Evolutionary conservation across 768 basidiomycete species (phyloP).

Genomic region (Boletellus emodensis): DNA sequence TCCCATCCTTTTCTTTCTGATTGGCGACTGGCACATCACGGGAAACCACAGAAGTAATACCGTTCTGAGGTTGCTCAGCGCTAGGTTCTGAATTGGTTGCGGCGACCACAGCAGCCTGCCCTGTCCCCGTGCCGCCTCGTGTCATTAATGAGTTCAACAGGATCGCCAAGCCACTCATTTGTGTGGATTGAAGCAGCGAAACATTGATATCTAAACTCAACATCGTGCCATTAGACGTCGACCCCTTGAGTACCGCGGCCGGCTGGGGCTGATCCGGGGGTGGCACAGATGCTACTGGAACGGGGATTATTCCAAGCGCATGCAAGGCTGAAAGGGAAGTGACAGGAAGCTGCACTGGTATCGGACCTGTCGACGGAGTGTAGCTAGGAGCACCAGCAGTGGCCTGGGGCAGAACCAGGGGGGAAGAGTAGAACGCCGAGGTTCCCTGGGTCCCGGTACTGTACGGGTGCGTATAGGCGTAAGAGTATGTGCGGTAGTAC

Average conservation of each 20-base stretch:
- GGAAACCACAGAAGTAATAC: conserved; percentile 6
- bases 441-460: conserved; percentile 22
- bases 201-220: conserved; percentile 78
- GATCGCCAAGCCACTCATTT: conserved; percentile 72
- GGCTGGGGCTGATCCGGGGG: conserved; percentile 59
- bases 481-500: conserved; percentile 65
- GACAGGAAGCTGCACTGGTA: conserved; percentile 71
- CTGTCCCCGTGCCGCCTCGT: conserved; percentile 31
- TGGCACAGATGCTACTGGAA: conserved; percentile 53
- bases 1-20: conserved; percentile 19
- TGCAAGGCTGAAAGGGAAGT: conserved; percentile 54
- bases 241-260: conserved; percentile 71
- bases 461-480: conserved; percentile 62
- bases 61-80: conserved; percentile 16
- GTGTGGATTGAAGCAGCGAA: conserved; percentile 64
- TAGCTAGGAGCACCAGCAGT: conserved; percentile 31
- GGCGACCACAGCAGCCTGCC: conserved; percentile 13
- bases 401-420: conserved; percentile 34
- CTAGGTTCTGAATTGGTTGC: conserved; percentile 9
- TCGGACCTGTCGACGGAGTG: conserved; percentile 29
- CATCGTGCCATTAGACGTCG: conserved; percentile 66
- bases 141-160: conserved; percentile 70
- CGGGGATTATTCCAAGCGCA: conserved; percentile 68
- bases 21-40: conserved; percentile 4
- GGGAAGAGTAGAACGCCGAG: conserved; percentile 25